phyloP scores from a whole-genome alignment of 352 stramenopile genomes.

The Pythium diclinum region DNA sequence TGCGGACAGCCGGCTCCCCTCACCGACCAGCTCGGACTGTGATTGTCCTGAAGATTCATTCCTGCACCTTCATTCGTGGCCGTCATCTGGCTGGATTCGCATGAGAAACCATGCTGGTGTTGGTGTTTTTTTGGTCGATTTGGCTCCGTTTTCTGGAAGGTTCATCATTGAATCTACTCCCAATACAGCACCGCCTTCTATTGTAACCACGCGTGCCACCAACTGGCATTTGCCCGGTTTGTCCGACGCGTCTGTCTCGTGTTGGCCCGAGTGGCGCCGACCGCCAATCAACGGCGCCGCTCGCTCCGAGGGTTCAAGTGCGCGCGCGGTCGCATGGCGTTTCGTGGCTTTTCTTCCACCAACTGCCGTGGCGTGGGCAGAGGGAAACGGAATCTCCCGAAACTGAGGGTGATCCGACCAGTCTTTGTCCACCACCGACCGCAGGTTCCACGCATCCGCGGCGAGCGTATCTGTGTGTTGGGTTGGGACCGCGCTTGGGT shows the following conservation, averaged over 20 bases:
- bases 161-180: constrained; percentile 10
- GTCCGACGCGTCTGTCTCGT: constrained; percentile 24
- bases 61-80: not conserved
- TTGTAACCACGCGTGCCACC: not conserved
- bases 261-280: constrained; percentile 1
- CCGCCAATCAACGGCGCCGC: constrained; percentile 17
- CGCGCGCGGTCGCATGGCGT: constrained; percentile 2
- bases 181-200: not conserved
- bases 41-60: not conserved
- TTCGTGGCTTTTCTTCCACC: constrained; percentile 2
- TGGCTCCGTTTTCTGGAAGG: constrained; percentile 3
- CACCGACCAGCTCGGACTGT: no score
- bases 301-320: constrained; percentile 6
- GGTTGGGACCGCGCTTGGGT: not conserved
- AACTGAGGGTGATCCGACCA: constrained; percentile 12
- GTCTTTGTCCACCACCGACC: constrained; percentile 20
- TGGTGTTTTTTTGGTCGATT: not conserved
- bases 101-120: not conserved
- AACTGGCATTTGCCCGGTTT: not conserved
- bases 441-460: constrained; percentile 5
- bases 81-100: not conserved
- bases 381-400: constrained; percentile 18
- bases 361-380: constrained; percentile 6
- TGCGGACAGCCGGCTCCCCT: no score
- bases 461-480: not conserved